These are phyloP conservation scores for Blumeria hordei DNA, from an alignment of 2,329 filamentous ascomycete species.

Conservation along the genomic window DNA sequence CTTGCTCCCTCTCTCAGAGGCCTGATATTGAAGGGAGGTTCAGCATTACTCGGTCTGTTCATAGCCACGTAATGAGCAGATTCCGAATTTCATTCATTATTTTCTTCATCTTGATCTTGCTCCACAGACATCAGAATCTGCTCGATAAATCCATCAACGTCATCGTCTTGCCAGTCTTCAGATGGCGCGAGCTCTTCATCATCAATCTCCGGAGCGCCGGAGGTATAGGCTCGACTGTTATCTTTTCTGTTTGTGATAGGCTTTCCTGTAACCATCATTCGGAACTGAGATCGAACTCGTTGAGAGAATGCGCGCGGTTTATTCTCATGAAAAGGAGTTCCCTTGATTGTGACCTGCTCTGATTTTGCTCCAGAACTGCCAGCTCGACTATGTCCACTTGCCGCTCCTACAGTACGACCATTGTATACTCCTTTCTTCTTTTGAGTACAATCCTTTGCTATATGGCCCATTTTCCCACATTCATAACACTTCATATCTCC, in stretches of 20 bases:
- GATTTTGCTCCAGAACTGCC: too few species aligned
- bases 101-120: neutral
- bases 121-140: neutral
- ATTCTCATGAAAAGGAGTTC: too few species aligned
- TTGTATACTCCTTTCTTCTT: too few species aligned
- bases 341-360: too few species aligned
- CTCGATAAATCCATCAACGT: neutral
- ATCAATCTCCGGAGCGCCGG: neutral
- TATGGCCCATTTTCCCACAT: too few species aligned
- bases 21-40: neutral
- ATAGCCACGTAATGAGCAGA: neutral
- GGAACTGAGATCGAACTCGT: too few species aligned
- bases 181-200: neutral
- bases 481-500: too few species aligned
- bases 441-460: too few species aligned
- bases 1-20: neutral
- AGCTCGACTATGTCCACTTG: too few species aligned
- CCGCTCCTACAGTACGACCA: too few species aligned
- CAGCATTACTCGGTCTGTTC: neutral
- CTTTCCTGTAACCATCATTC: neutral
- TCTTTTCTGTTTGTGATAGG: neutral
- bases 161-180: neutral
- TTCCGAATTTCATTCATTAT: neutral
- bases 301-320: too few species aligned
- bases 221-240: neutral